phyloP scores from a whole-genome alignment of 2,329 filamentous ascomycete species.

The Blumeria graminis region DNA sequence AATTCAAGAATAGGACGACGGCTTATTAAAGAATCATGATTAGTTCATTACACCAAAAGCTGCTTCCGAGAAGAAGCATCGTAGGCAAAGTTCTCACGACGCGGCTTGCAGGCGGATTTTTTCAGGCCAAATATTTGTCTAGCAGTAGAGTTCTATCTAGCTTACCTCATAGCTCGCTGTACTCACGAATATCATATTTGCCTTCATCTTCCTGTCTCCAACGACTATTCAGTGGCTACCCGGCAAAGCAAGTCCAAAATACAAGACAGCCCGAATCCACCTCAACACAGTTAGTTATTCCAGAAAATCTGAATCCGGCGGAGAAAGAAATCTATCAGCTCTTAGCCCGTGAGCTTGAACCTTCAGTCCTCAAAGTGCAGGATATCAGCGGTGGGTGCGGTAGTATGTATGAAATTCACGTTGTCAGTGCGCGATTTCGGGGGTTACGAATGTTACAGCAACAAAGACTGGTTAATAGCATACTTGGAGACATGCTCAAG shows the following conservation, averaged over 20 bases:
- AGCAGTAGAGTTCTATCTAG: too few relatives aligned
- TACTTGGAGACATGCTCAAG: conserved; percentile 52
- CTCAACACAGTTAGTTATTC: conserved; percentile 16
- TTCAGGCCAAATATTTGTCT: too few relatives aligned
- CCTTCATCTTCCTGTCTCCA: too few relatives aligned
- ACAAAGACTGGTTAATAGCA: conserved; percentile 55
- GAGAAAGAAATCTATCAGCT: conserved; percentile 33
- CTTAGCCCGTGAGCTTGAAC: conserved; percentile 13
- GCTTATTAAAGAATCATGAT: too few relatives aligned
- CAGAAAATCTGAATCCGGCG: conserved; percentile 27
- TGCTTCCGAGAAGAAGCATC: too few relatives aligned
- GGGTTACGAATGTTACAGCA: conserved; percentile 55
- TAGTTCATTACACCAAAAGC: too few relatives aligned
- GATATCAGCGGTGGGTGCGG: conserved; percentile 70
- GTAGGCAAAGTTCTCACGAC: too few relatives aligned
- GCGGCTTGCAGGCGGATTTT: too few relatives aligned
- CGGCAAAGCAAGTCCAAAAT: neutral
- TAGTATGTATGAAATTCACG: conserved; percentile 68
- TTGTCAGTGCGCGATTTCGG: conserved; percentile 45
- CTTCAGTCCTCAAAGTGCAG: conserved; percentile 24
- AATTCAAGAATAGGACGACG: too few relatives aligned
- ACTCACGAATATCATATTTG: too few relatives aligned
- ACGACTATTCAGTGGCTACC: too few relatives aligned
- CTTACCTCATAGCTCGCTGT: too few relatives aligned
- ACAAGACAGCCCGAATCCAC: neutral